phyloP scores from a whole-genome alignment of 768 basidiomycete genomes.

The Hemileccinum rubropunctum region DNA sequence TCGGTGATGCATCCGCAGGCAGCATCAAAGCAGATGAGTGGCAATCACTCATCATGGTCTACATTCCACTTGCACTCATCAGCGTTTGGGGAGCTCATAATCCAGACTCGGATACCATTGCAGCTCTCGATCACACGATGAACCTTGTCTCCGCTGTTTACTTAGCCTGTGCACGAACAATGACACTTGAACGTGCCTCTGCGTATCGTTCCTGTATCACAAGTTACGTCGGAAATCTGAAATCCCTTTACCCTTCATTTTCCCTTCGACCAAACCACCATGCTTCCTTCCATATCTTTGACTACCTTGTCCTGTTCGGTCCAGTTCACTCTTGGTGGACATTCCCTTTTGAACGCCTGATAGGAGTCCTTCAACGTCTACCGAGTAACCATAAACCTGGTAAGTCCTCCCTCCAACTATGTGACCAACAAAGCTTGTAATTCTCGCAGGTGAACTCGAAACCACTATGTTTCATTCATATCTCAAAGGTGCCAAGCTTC shows the following conservation, averaged over 20 bases:
- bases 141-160: background rate
- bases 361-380: background rate
- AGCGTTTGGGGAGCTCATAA: background rate
- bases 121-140: too few species aligned
- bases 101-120: too few species aligned
- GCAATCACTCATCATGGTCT: background rate
- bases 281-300: background rate
- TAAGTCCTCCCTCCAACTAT: too few species aligned
- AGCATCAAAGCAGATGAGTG: slow-evolving; percentile 5
- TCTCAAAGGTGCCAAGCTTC: too few species aligned
- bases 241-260: too few species aligned
- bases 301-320: background rate
- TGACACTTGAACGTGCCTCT: too few species aligned
- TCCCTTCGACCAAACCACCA: background rate
- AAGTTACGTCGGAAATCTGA: background rate
- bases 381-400: background rate
- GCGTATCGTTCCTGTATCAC: too few species aligned
- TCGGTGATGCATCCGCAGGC: background rate
- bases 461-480: too few species aligned
- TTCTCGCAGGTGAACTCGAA: too few species aligned
- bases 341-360: background rate
- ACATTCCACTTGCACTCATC: background rate
- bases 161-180: background rate
- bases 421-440: too few species aligned
- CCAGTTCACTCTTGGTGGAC: background rate